Conservation (phyloP, 495 filamentous ascomycete species). For the Cercophora samala region DNA sequence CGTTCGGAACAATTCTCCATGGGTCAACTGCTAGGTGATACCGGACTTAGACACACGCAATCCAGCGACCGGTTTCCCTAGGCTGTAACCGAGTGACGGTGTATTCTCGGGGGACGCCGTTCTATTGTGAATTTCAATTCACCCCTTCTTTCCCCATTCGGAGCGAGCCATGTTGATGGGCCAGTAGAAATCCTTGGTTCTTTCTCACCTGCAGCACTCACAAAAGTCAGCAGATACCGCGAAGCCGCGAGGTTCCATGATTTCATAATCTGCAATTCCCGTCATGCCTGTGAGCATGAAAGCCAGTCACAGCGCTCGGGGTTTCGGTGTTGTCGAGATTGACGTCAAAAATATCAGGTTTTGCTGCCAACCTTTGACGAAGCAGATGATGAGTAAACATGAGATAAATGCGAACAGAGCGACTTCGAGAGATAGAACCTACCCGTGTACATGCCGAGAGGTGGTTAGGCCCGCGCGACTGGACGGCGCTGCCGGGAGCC, state of each 20-base stretch:
- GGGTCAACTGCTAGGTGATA: background rate
- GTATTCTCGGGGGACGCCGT: conserved; percentile 15
- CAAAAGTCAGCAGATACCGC: background rate
- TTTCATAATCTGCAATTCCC: conserved; percentile 4
- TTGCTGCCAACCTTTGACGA: no score
- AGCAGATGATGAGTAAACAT: conserved; percentile 16
- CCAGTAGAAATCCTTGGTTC: background rate
- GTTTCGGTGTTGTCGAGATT: conserved; percentile 10
- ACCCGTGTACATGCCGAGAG: background rate
- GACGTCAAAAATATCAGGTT: conserved; percentile 14
- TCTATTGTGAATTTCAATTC: background rate
- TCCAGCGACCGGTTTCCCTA: background rate
- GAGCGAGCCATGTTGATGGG: background rate
- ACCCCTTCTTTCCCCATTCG: background rate
- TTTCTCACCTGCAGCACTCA: background rate
- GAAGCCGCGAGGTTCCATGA: background rate
- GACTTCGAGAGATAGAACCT: background rate
- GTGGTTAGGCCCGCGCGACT: conserved; percentile 8
- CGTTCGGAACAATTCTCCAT: background rate
- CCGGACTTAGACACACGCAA: background rate
- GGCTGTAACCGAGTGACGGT: conserved; percentile 10
- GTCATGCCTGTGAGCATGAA: background rate
- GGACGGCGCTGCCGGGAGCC: conserved; percentile 12
- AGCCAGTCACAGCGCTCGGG: background rate
- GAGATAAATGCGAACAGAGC: background rate